These are phyloP conservation scores for Ailanthus altissimus DNA, from an alignment of 345 rosid species.

Conservation along the genomic window DNA sequence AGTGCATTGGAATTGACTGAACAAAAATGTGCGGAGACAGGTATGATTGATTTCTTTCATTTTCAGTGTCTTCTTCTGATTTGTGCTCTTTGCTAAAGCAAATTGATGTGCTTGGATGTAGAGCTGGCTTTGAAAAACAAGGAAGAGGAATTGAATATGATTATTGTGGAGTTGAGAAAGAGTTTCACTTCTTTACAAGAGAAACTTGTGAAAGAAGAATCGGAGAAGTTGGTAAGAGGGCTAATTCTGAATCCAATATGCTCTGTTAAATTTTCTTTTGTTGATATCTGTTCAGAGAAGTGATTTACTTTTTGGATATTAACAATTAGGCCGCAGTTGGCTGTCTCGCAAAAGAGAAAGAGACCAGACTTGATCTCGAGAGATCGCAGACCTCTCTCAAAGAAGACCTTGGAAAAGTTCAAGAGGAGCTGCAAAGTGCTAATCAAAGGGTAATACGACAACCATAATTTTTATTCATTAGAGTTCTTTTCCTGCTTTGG, in stretches of 20 bases:
- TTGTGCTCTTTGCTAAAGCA: constrained; percentile 3
- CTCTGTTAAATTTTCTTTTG: background rate
- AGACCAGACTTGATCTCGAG: constrained; percentile 62
- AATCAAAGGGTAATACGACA: constrained; percentile 79
- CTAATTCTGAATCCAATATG: constrained; percentile 5
- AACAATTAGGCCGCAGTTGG: constrained; percentile 64
- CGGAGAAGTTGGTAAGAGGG: constrained; percentile 73
- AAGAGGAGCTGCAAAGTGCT: constrained; percentile 85
- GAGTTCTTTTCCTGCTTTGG: background rate
- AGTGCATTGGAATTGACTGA: constrained; percentile 64
- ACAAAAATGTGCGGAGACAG: constrained; percentile 77
- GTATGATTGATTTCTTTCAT: constrained; percentile 38
- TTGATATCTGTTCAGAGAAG: constrained; percentile 1
- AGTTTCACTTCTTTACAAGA: constrained; percentile 72
- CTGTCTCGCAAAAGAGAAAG: constrained; percentile 81
- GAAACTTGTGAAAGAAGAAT: constrained; percentile 80
- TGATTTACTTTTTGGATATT: constrained; percentile 13
- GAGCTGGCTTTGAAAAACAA: constrained; percentile 73
- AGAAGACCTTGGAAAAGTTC: constrained; percentile 79
- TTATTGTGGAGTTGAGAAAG: constrained; percentile 81
- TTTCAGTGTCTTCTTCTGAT: background rate
- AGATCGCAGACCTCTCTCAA: constrained; percentile 69
- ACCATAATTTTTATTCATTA: constrained; percentile 11
- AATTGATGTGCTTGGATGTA: constrained; percentile 39
- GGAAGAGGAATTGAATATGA: constrained; percentile 87